A percentile compares a stretch with the other conserved stretches of the same genome.
These are phyloP conservation scores for Ceratobasidium sp. DNA, from an alignment of 1,284 basidiomycete genomes.

Conservation along the genomic window DNA sequence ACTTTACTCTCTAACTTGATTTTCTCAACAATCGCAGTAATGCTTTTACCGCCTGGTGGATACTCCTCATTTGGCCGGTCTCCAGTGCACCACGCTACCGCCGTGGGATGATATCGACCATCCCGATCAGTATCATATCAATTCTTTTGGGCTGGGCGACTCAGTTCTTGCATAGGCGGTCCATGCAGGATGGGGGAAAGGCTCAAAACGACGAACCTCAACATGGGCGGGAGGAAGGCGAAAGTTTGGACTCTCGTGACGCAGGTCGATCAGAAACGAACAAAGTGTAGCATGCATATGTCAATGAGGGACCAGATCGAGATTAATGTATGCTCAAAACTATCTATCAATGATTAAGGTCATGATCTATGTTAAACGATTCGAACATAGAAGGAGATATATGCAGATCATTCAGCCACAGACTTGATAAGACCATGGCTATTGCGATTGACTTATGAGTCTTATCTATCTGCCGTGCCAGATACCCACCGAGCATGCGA, in stretches of 20 bases:
- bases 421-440: too few relatives aligned
- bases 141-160: slow-evolving; percentile 18
- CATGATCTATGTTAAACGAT: too few relatives aligned
- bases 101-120: slow-evolving; percentile 33
- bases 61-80: slow-evolving; percentile 26
- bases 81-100: slow-evolving; percentile 33
- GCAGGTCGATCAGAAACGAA: not conserved
- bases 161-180: not conserved
- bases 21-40: not conserved
- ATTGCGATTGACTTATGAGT: too few relatives aligned
- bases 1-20: not conserved
- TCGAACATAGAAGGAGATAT: too few relatives aligned
- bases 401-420: too few relatives aligned
- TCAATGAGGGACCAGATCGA: too few relatives aligned
- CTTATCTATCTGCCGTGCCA: too few relatives aligned
- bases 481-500: too few relatives aligned
- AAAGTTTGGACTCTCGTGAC: not conserved
- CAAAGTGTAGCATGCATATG: too few relatives aligned
- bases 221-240: not conserved
- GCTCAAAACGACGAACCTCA: not conserved
- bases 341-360: too few relatives aligned
- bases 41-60: slow-evolving; percentile 29
- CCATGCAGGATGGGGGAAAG: not conserved
- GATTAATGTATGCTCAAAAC: too few relatives aligned
- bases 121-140: slow-evolving; percentile 22